phyloP scores from a whole-genome alignment of 257 asterid genomes.

The Penstemon newberryi region DNA sequence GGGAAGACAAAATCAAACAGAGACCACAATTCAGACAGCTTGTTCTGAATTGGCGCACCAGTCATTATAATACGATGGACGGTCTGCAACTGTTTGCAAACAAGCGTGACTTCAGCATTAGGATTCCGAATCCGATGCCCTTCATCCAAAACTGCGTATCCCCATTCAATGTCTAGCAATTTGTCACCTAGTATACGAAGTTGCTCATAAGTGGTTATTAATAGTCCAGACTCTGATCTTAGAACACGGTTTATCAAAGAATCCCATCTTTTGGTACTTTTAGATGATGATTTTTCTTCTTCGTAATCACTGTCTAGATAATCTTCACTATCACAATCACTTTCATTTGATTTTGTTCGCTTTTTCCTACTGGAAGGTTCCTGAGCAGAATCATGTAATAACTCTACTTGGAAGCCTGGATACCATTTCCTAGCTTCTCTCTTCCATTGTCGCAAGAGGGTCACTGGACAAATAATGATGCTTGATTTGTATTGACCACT shows the following conservation, averaged over 20 bases:
- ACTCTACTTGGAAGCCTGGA: slow-evolving; percentile 74
- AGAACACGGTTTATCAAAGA: slow-evolving; percentile 71
- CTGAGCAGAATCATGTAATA: slow-evolving; percentile 88
- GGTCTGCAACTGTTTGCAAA: slow-evolving; percentile 96
- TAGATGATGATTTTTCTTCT: slow-evolving; percentile 53
- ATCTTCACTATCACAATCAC: slow-evolving; percentile 72
- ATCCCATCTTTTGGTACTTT: slow-evolving; percentile 67
- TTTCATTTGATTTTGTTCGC: slow-evolving; percentile 51
- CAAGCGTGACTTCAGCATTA: slow-evolving; percentile 91
- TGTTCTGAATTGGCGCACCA: slow-evolving; percentile 97
- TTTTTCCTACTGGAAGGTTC: slow-evolving; percentile 55
- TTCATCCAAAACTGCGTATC: slow-evolving; percentile 93
- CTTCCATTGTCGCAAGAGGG: slow-evolving; percentile 91
- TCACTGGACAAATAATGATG: slow-evolving; percentile 88
- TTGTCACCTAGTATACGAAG: slow-evolving; percentile 78
- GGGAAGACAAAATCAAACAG: slow-evolving; percentile 98
- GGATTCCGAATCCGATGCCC: slow-evolving; percentile 99
- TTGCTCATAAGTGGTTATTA: slow-evolving; percentile 94
- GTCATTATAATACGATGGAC: slow-evolving; percentile 97
- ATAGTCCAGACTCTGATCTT: slow-evolving; percentile 80
- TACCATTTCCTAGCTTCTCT: slow-evolving; percentile 94
- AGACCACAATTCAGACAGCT: slow-evolving; percentile 94
- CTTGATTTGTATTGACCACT: slow-evolving; percentile 90
- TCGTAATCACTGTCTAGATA: slow-evolving; percentile 53
- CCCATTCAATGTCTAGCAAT: slow-evolving; percentile 91